Evolutionary conservation across 2,329 filamentous ascomycete species (phyloP).

Genomic region (Shiraia sp.): DNA sequence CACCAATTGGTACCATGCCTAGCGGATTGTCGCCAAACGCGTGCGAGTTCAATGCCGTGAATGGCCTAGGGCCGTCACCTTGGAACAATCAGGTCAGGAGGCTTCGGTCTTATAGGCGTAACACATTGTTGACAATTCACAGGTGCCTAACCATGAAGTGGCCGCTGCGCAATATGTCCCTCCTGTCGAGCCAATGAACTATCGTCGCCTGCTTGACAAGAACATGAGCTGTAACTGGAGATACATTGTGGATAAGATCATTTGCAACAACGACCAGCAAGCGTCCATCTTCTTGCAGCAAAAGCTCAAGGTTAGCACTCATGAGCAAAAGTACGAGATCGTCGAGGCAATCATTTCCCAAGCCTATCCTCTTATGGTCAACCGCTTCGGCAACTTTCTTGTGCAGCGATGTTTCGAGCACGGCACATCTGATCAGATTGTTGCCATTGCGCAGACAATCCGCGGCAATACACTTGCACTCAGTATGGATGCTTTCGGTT

Average conservation of each 20-base stretch:
- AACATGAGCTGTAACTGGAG: conserved; percentile 99
- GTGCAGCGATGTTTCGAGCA: conserved; percentile 99
- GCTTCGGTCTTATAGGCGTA: neutral
- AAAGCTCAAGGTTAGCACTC: conserved; percentile 94
- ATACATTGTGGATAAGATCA: conserved; percentile 99
- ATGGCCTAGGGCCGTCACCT: conserved; percentile 37
- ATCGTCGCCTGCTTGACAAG: conserved; percentile 89
- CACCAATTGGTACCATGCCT: conserved; percentile 43
- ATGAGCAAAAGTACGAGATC: conserved; percentile 95
- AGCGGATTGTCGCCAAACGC: conserved; percentile 52
- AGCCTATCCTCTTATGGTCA: conserved; percentile 95
- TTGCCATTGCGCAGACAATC: conserved; percentile 92
- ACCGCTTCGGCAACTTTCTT: conserved; percentile 97
- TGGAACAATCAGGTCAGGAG: conserved; percentile 45
- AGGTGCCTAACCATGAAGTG: conserved; percentile 30
- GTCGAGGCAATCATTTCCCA: conserved; percentile 95
- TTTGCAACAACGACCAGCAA: conserved; percentile 98
- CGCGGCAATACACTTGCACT: conserved; percentile 90
- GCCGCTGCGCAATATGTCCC: conserved; percentile 69
- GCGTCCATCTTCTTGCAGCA: conserved; percentile 98
- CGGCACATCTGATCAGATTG: conserved; percentile 87
- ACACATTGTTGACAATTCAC: conserved; percentile 5
- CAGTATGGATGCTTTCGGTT: conserved; percentile 98
- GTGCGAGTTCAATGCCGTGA: conserved; percentile 48
- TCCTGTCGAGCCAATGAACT: conserved; percentile 91